A percentile compares a stretch with the other conserved stretches of the same genome.
Evolutionary conservation across 192 early-diverging fungal species (phyloP).

Genomic region (Powellomyces hirtus): DNA sequence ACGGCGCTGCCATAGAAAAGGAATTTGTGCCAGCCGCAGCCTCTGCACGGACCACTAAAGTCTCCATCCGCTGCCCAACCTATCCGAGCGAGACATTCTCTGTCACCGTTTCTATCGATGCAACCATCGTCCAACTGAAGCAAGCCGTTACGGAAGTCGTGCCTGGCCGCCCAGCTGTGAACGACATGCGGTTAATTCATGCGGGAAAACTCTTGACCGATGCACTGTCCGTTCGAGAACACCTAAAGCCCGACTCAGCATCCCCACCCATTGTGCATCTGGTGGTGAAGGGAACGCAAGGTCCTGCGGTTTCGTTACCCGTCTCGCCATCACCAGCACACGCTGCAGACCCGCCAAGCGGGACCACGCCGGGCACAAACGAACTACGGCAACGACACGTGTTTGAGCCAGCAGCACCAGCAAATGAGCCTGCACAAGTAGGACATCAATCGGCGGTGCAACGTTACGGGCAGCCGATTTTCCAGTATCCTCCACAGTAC

Average conservation of each 20-base stretch:
- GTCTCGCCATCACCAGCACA: background rate
- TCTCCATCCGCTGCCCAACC: slow-evolving; percentile 26
- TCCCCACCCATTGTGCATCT: slow-evolving; percentile 23
- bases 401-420: background rate
- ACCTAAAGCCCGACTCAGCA: background rate
- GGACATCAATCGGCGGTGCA: background rate
- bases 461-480: background rate
- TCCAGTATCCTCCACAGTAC: background rate
- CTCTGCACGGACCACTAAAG: background rate
- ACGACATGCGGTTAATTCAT: slow-evolving; percentile 27
- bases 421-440: background rate
- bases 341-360: background rate
- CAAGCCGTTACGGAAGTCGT: slow-evolving; percentile 2
- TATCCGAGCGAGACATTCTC: slow-evolving; percentile 21
- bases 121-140: slow-evolving; percentile 23
- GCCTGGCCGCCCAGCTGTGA: slow-evolving; percentile 7
- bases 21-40: background rate
- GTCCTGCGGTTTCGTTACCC: too few species aligned
- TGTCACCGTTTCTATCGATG: background rate
- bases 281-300: slow-evolving; percentile 19
- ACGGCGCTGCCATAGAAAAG: background rate
- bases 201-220: slow-evolving; percentile 25
- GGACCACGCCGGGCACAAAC: background rate
- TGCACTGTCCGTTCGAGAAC: slow-evolving; percentile 1
- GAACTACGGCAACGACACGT: background rate